phyloP scores from a whole-genome alignment of 306 rosid species.

The Prunus davidiana region DNA sequence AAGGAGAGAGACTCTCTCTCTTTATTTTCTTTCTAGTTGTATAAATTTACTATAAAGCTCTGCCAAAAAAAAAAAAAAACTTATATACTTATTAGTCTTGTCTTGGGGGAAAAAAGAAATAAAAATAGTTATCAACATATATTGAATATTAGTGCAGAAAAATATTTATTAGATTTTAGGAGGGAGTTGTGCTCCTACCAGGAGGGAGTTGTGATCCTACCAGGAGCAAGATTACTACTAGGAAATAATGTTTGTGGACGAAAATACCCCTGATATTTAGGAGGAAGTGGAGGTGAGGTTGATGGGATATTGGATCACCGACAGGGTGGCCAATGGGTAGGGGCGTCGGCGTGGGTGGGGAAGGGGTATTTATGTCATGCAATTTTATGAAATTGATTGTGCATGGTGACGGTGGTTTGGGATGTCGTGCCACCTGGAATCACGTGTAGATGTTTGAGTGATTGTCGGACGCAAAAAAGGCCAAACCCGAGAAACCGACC shows the following conservation, averaged over 20 bases:
- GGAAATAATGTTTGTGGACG: not conserved
- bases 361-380: constrained; percentile 17
- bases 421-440: constrained; percentile 6
- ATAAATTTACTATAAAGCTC: not conserved
- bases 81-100: not conserved
- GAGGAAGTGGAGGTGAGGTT: not conserved
- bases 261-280: not conserved
- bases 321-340: not conserved
- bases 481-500: not conserved
- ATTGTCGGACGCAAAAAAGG: not conserved
- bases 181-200: not conserved
- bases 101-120: not conserved
- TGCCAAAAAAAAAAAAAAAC: not conserved
- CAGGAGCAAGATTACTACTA: not conserved
- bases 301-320: not conserved
- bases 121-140: not conserved
- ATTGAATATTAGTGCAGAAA: too few species aligned
- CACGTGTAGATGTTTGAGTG: constrained; percentile 25
- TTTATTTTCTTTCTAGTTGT: not conserved
- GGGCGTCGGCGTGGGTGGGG: not conserved
- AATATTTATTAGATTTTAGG: not conserved
- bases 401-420: not conserved
- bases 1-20: not conserved
- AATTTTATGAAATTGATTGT: not conserved
- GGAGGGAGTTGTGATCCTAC: not conserved